Evolutionary conservation across 1,284 basidiomycete genomes (phyloP), one percentile per base, ranked within the genome.

Genomic region (Heliocybe sulcata): DNA sequence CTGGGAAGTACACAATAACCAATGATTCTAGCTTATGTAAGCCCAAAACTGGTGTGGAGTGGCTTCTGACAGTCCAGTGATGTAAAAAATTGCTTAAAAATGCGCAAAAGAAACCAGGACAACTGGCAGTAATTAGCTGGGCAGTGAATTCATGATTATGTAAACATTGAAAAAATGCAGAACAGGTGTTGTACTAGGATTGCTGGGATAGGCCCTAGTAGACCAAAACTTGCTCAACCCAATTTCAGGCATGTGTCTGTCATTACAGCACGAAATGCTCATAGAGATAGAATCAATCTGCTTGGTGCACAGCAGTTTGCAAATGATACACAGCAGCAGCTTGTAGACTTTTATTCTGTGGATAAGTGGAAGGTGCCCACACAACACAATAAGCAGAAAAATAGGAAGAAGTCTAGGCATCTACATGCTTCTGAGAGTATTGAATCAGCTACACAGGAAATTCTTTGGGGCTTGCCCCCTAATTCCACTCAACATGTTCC

Each of bases 241-340:
- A 45, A 59, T 0, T 73, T 72, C 53, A 19, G 60, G 22, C 57
- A 68, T 61, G 62, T 65, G 0, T 67, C 69, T 12, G 63, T 72
- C 1, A 73, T 74, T 19, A 69, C 67, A 10, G 47, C 47, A 20
- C 12, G 47, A 4, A 49, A 74, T 60, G 42, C 59, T 3, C 61
- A 65, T 22, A 64, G 68, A 42, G 70, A 74, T 61, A 53, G 58
- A 51, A 65, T 73, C 1, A 74, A 75, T 58, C n/a, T 42, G 4
- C 2, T 66, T 2, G 67, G 66, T 4, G 52, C 48, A 35, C 22
- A 53, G 22, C 51, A 57, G 8, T 75, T 70, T 67, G 65, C 68
- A 11, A 9, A 23, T n/a, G 66, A 72, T 35, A 65, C 61, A 12
- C 56, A 57, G 6, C 64, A 68, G 59, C 12, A 45, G 9, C 33